These are phyloP conservation scores for Cercospora zeae-maydis DNA, from an alignment of 2,329 filamentous ascomycete genomes.

Conservation along the genomic window DNA sequence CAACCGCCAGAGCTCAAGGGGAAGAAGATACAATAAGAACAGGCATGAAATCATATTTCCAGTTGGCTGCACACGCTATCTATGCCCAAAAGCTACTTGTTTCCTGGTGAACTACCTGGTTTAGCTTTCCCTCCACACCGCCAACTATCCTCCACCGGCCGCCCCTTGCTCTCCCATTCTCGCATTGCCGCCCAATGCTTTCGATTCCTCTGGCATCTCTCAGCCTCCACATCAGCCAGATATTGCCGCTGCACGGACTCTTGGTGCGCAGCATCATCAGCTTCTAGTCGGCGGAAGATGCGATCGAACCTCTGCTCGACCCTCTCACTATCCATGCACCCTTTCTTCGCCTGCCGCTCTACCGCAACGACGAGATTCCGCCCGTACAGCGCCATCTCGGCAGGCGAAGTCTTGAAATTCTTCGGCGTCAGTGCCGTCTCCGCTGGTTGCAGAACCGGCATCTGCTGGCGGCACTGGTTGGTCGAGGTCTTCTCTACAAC, in stretches of 20 bases:
- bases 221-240: neutral
- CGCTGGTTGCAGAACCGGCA: neutral
- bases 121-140: neutral
- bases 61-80: neutral
- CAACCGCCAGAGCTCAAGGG: constrained; percentile 36
- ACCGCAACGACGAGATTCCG: neutral
- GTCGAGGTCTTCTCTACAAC: too few species aligned
- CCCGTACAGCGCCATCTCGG: neutral
- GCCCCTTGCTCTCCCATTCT: neutral
- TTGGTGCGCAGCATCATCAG: neutral
- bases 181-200: neutral
- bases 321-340: neutral
- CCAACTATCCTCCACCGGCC: neutral
- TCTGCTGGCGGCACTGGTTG: neutral
- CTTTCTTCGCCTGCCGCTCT: neutral
- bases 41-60: neutral
- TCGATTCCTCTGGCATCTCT: neutral
- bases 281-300: neutral
- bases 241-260: neutral
- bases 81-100: neutral
- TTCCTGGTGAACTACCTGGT: neutral
- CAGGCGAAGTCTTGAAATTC: neutral
- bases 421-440: neutral
- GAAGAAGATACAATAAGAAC: constrained; percentile 26
- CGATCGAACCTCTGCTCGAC: neutral